Evolutionary conservation across 2,329 filamentous ascomycete species (phyloP).

Genomic region (Alternaria hordeiaustralica): DNA sequence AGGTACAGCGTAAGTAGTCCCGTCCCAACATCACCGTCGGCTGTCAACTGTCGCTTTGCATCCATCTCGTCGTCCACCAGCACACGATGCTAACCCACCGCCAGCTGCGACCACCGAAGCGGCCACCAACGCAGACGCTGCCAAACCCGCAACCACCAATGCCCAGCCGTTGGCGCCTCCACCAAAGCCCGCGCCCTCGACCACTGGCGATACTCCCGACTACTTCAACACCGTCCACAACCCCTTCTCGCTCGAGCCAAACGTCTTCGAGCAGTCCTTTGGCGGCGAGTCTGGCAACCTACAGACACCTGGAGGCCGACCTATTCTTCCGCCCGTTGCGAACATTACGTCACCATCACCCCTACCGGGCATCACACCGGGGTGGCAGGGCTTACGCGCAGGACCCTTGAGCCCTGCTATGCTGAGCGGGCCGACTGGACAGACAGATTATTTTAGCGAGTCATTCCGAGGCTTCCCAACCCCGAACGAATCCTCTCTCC

Average conservation of each 20-base stretch:
- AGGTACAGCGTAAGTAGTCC: conserved; percentile 35
- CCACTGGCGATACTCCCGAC: conserved; percentile 54
- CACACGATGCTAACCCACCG: conserved; percentile 24
- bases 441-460: conserved; percentile 86
- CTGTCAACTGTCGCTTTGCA: conserved; percentile 7
- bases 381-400: conserved; percentile 89
- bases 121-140: conserved; percentile 21
- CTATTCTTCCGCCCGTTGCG: conserved; percentile 86
- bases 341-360: conserved; percentile 88
- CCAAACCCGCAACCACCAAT: conserved; percentile 50
- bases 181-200: conserved; percentile 53
- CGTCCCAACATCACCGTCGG: conserved; percentile 1
- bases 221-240: conserved; percentile 60
- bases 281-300: conserved; percentile 54
- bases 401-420: conserved; percentile 96
- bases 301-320: conserved; percentile 77
- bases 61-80: background rate
- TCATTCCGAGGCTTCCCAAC: conserved; percentile 87
- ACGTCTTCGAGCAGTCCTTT: conserved; percentile 97
- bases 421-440: conserved; percentile 78
- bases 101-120: conserved; percentile 32
- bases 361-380: conserved; percentile 74
- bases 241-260: conserved; percentile 79
- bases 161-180: conserved; percentile 60
- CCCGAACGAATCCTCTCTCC: conserved; percentile 92